Evolutionary conservation across 78 protist genomes (phyloP).

Genomic region (Cyanophora paradoxa): DNA sequence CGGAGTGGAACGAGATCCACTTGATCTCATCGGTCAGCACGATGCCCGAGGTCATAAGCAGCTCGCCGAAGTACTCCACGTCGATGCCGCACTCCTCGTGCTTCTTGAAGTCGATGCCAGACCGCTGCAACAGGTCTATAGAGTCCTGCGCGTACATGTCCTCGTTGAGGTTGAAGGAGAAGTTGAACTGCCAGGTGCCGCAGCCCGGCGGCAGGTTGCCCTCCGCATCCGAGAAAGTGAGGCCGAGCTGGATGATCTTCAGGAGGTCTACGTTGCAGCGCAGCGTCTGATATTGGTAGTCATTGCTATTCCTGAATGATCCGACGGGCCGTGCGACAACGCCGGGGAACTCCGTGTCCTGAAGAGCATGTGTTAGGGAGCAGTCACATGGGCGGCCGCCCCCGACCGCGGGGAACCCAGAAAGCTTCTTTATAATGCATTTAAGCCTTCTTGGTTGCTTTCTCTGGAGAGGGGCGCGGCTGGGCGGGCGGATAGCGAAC

Average conservation of each 20-base stretch:
- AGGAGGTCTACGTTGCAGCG: constrained; percentile 88
- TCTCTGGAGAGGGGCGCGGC: background rate
- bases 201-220: constrained; percentile 64
- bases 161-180: constrained; percentile 64
- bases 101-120: constrained; percentile 90
- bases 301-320: constrained; percentile 1
- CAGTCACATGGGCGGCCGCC: no score
- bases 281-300: constrained; percentile 76
- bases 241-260: constrained; percentile 94
- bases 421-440: no score
- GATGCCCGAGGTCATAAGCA: constrained; percentile 28
- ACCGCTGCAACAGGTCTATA: constrained; percentile 80
- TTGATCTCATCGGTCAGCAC: constrained; percentile 34
- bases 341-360: constrained; percentile 98
- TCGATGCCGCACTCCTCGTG: constrained; percentile 73
- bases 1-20: constrained; percentile 61
- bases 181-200: constrained; percentile 97
- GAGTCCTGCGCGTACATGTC: constrained; percentile 93
- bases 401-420: no score
- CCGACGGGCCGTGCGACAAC: constrained; percentile 87
- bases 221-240: constrained; percentile 66
- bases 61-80: constrained; percentile 23
- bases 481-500: constrained; percentile 19
- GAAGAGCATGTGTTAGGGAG: no score
- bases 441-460: no score